Evolutionary conservation across 1,284 basidiomycete genomes (phyloP), one percentile per base, ranked within the genome.

Genomic region (Heterobasidion irregulare): DNA sequence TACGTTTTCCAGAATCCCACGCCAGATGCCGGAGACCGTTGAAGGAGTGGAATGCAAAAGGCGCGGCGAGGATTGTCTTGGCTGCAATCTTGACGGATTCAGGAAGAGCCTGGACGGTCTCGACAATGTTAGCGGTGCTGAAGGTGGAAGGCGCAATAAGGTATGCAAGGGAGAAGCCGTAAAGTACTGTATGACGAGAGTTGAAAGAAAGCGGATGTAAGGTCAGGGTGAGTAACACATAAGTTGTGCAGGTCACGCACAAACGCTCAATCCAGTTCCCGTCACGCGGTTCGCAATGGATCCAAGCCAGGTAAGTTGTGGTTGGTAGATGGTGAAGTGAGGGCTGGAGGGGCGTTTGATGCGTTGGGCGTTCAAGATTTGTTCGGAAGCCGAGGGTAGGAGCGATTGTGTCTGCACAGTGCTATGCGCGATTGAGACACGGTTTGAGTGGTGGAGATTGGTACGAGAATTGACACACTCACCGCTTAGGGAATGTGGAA

Each of bases 291-390:
- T 88, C 35, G 79, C 80, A 65, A 96, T 94, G 13, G 94, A 97
- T 2, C 73, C 79, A 55, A 87, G 43, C 92, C 92, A 97, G 47
- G 96, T 98, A 49, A 94, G 72, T 70, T 98, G 95, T 18, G 93
- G 94, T 70, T 97, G 91, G 76, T 98, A 99, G 72, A 98, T 98
- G 51, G 92, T 92, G 65, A 95, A 89, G 71, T 98, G 94, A 19
- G 97, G 96, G 64, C 88, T 91, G 56, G 79, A 88, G 16, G 97
- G 96, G 34, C 96, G 87, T 52, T 78, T 75, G 52, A 89, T 74
- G 61, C 96, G 85, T 71, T 98, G 94, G 61, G 82, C 70, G 77
- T 99, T 96, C 60, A 98, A 76, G 60, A 96, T 84, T 6, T 78
- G 78, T 47, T 75, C 71, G 50, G 82, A 76, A 1, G 82, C 78